A percentile compares a stretch with the other conserved stretches of the same genome.
Conservation (phyloP, 164 flowering plant genomes). For the Buxus sempervirens region DNA sequence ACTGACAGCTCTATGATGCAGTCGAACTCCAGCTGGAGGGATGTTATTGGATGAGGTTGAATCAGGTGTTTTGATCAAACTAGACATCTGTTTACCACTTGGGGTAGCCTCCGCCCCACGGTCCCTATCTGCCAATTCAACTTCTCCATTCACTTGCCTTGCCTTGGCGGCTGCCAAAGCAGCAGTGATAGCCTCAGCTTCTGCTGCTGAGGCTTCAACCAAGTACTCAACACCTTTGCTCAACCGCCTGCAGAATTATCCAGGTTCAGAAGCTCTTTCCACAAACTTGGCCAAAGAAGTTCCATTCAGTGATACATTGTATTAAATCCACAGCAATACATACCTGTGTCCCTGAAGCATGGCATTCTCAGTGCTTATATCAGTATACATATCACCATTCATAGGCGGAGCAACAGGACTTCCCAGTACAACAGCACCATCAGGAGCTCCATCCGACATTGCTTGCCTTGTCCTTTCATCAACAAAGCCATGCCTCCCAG, state of each 20-base stretch:
- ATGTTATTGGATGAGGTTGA: conserved; percentile 48
- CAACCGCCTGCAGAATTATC: conserved; percentile 49
- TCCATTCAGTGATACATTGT: neutral
- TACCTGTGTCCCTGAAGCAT: conserved; percentile 77
- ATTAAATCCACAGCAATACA: neutral
- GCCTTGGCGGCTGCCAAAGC: conserved; percentile 97
- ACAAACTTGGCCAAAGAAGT: neutral
- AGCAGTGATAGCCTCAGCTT: conserved; percentile 97
- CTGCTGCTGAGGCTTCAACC: conserved; percentile 98
- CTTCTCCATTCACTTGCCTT: conserved; percentile 89
- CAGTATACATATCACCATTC: conserved; percentile 91
- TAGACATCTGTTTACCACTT: conserved; percentile 72
- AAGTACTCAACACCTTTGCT: conserved; percentile 95
- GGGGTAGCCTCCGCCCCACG: conserved; percentile 94
- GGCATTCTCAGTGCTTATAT: conserved; percentile 92
- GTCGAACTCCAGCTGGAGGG: conserved; percentile 70
- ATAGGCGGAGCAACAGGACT: conserved; percentile 94
- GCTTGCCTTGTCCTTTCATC: conserved; percentile 68
- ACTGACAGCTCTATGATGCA: conserved; percentile 96
- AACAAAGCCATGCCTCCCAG: conserved; percentile 60
- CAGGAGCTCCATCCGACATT: conserved; percentile 51
- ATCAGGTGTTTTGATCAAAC: conserved; percentile 64
- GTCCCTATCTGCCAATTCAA: conserved; percentile 82
- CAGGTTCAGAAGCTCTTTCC: conserved; percentile 1
- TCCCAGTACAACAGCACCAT: conserved; percentile 92